These are phyloP conservation scores for Leishmania aethiopica DNA, from an alignment of 208 protist genomes.

Conservation along the genomic window DNA sequence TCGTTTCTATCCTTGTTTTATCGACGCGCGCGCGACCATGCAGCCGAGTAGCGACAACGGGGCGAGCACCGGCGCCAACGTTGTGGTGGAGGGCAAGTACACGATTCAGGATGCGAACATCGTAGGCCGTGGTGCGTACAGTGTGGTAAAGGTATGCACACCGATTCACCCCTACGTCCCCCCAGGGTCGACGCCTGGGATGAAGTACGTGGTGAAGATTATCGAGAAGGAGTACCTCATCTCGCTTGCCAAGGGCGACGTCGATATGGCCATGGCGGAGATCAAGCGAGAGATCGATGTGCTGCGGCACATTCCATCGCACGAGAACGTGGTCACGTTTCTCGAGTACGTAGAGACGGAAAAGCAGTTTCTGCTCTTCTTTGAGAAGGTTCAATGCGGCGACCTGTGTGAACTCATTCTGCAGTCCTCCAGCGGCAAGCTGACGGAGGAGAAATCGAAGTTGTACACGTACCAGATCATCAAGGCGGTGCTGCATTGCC, in stretches of 20 bases:
- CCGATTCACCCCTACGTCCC: slow-evolving; percentile 71
- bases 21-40: slow-evolving; percentile 3
- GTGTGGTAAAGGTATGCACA: slow-evolving; percentile 86
- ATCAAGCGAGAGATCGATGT: slow-evolving; percentile 92
- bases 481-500: slow-evolving; percentile 90
- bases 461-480: slow-evolving; percentile 91
- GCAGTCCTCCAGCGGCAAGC: slow-evolving; percentile 72
- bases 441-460: slow-evolving; percentile 83
- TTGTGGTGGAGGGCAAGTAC: slow-evolving; percentile 80
- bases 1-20: slow-evolving; percentile 4
- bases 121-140: slow-evolving; percentile 87
- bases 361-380: slow-evolving; percentile 86
- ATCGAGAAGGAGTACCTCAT: slow-evolving; percentile 92
- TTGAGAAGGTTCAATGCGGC: slow-evolving; percentile 85
- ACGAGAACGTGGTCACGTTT: slow-evolving; percentile 90
- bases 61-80: slow-evolving; percentile 9
- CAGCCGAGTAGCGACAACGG: slow-evolving; percentile 15
- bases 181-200: slow-evolving; percentile 59
- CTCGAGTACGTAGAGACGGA: slow-evolving; percentile 90
- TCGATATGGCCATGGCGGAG: slow-evolving; percentile 88
- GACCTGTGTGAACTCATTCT: slow-evolving; percentile 92
- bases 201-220: slow-evolving; percentile 92
- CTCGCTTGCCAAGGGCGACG: slow-evolving; percentile 83
- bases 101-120: slow-evolving; percentile 76
- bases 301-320: slow-evolving; percentile 83